Evolutionary conservation across 2,329 filamentous ascomycete species (phyloP), one percentile per base, ranked within the genome.

Genomic region (Phialocephala sp.): DNA sequence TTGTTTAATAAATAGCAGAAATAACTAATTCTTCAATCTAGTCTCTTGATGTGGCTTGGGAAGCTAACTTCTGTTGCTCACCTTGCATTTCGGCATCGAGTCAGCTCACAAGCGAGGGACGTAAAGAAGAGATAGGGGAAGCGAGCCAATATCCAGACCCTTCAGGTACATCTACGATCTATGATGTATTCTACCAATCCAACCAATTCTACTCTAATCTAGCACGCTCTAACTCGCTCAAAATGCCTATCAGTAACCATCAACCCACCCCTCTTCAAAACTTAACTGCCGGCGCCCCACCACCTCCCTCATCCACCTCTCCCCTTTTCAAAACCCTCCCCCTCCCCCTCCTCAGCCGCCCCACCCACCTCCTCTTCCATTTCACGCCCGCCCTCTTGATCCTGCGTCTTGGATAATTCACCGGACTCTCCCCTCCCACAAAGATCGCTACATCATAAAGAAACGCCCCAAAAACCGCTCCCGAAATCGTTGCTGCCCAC

Each of bases 381-480:
- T 87, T 87, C 71, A 68, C 69, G 41, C 78, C 71, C 1, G 78
- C 77, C 37, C 80, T 74, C 70, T 78, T 74, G 8, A 78, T 80
- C 56, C 79, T 75, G 66, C 76, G 77, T 32, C 81, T 79, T 2
- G 80, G 80, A 74, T 85, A 82, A 73, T 82, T 85, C 63, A 83
- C 81, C 15, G 82, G 83, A 52, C 78, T 80, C 70, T 84, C 83
- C 0, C 82, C 82, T 5, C 81, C 80, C 0, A 80, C 81, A 69
- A 84, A 85, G 68, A 81, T 84, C 69, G 79, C 80, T 67, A 80
- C 77, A 72, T 85, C 83, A 72, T 85, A 85, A 65, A 84, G 73
- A 67, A 83, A 81, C 9, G 74, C 82, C 0, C 82, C 81, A 47
- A 80, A 74, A 32, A 81, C 77, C 32, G 76, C 77, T 12, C 79